These are phyloP conservation scores for Solanum hybrid DNA, from an alignment of 305 asterid genomes.

Conservation along the genomic window DNA sequence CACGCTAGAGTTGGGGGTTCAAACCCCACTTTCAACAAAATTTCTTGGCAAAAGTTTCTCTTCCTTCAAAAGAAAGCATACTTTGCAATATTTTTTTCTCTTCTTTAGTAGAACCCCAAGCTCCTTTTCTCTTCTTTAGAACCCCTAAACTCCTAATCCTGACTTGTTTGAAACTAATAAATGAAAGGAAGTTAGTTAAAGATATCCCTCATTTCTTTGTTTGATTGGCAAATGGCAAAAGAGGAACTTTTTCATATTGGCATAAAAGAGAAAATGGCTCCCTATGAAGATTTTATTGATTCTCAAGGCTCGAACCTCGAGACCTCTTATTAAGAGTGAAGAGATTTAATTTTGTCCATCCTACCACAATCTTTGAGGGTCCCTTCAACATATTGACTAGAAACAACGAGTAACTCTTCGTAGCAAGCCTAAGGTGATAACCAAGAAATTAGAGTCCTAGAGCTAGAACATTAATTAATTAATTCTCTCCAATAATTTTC, in stretches of 20 bases:
- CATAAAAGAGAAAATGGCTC: not conserved
- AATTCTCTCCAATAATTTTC: not conserved
- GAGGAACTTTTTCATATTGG: not conserved
- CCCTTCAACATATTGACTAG: not conserved
- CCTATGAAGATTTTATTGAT: not conserved
- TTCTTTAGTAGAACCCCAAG: no score
- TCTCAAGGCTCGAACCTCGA: not conserved
- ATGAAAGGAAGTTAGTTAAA: no score
- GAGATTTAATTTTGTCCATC: no score
- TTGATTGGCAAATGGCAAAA: not conserved
- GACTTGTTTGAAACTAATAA: no score
- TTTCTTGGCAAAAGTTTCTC: no score
- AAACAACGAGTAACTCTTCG: not conserved
- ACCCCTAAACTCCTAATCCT: no score
- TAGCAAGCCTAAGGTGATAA: not conserved
- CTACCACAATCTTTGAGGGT: not conserved
- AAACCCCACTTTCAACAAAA: no score
- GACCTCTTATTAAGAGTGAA: not conserved
- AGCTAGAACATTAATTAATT: not conserved
- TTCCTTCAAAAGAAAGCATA: no score
- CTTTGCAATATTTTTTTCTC: no score
- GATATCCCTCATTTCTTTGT: not conserved
- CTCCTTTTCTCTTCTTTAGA: no score
- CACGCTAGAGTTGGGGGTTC: no score
- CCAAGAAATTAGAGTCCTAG: not conserved